These are phyloP conservation scores for Vitis hybrid DNA, from an alignment of 177 flowering plant species.

Conservation along the genomic window DNA sequence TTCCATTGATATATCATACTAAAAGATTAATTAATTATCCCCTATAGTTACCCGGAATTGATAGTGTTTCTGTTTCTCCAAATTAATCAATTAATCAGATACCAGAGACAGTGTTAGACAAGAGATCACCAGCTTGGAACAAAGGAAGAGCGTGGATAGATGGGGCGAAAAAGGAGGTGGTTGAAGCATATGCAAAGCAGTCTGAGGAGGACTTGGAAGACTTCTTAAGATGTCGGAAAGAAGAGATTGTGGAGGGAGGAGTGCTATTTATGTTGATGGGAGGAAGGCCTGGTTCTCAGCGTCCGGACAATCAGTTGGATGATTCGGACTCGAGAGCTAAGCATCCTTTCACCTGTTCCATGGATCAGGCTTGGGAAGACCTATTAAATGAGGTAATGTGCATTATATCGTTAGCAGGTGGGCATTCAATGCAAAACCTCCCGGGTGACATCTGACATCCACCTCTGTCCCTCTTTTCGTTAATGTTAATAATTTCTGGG, in stretches of 20 bases:
- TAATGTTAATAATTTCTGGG: too few relatives aligned
- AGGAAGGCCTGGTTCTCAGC: slow-evolving; percentile 26
- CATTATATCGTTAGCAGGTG: not conserved
- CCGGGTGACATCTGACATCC: too few relatives aligned
- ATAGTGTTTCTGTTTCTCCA: too few relatives aligned
- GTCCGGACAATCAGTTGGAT: slow-evolving; percentile 35
- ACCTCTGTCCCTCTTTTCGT: too few relatives aligned
- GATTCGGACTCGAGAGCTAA: slow-evolving; percentile 43
- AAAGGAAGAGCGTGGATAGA: slow-evolving; percentile 45
- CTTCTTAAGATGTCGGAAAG: slow-evolving; percentile 35
- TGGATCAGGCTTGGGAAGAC: slow-evolving; percentile 53
- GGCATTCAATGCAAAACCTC: slow-evolving; percentile 18
- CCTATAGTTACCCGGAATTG: too few relatives aligned
- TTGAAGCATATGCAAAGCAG: slow-evolving; percentile 41
- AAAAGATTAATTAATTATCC: too few relatives aligned
- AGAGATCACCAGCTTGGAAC: slow-evolving; percentile 36
- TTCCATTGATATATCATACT: too few relatives aligned
- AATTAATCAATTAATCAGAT: slow-evolving; percentile 16
- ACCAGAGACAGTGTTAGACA: slow-evolving; percentile 32
- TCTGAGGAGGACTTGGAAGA: slow-evolving; percentile 37
- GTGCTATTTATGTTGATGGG: slow-evolving; percentile 40
- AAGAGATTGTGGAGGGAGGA: slow-evolving; percentile 41
- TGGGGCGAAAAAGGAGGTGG: slow-evolving; percentile 40
- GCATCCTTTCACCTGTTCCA: slow-evolving; percentile 41
- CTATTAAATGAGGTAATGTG: slow-evolving; percentile 31